Base-by-base conservation (phyloP, 164 flowering plant genomes). In the Nymphaea colorata region DNA sequence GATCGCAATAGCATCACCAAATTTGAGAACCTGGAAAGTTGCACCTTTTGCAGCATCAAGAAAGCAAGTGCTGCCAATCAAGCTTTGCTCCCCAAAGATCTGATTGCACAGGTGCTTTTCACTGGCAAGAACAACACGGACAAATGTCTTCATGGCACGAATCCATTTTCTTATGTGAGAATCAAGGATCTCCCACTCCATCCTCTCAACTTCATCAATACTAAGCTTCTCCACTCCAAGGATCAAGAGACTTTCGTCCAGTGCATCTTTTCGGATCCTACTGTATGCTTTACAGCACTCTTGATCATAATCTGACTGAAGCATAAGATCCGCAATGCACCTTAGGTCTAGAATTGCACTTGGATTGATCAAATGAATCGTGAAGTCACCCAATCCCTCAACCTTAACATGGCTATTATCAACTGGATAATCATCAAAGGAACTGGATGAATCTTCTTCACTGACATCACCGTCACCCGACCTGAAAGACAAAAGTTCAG, bases 221-320 rank as follows among this genome's bases (percentile, higher is more conserved):
- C 95, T 88, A 75, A 84, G 68, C 69, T 80, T 90, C 73, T 92
- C 87, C 64, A 90, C 76, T 76, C 84, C 89, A 64, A 90, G 91
- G 44, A 69, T 77, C 47, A 57, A 78, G 59, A 92, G 83, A 73
- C 84, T 81, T 70, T 84, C 90, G n/a, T 90, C 88, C 70, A 92
- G 64, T 41, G 89, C 88, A 68, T 90, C 91, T 73, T 78, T 86
- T 4, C 87, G 79, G 42, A 77, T 72, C 65, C 69, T 76, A 43
- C 78, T 76, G 68, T 81, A 92, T 8, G 87, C 85, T 57, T 87
- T 89, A 62, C 80, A 76, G 66, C 98, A 90, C 72, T 90, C 98
- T 43, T 76, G 79, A 41, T 76, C 90, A 65, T 87, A 87, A 25
- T 75, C 71, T 2, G 93, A 82, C 11, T 25, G 44, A 67, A 86